Evolutionary conservation across 106 monocot species (phyloP).

Genomic region (Alisma plantagoaquatica): DNA sequence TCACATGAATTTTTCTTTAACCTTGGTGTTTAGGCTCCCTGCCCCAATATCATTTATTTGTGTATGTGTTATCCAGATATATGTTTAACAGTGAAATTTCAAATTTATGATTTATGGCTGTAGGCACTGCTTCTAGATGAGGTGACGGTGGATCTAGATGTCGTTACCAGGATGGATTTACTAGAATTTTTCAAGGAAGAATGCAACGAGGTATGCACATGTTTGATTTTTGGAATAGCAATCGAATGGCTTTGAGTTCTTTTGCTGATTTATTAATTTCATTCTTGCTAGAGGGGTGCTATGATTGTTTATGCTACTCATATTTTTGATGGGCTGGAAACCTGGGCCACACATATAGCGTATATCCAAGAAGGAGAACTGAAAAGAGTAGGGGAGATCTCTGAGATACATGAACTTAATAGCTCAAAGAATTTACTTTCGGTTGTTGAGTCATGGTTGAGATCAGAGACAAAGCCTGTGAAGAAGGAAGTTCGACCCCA

Average conservation of each 20-base stretch:
- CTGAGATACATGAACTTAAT: conserved; percentile 50
- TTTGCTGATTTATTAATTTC: not conserved
- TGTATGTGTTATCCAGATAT: conserved; percentile 1
- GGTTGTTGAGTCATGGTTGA: conserved; percentile 91
- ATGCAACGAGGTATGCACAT: conserved; percentile 52
- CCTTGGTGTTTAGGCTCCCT: too few relatives aligned
- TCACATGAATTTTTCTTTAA: too few relatives aligned
- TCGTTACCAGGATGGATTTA: conserved; percentile 95
- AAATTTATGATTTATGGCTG: too few relatives aligned
- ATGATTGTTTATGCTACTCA: conserved; percentile 96
- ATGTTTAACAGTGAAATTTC: too few relatives aligned
- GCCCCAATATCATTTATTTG: not conserved
- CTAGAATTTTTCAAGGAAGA: conserved; percentile 97
- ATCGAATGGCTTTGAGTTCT: not conserved
- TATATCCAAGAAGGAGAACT: conserved; percentile 93
- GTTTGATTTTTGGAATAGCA: not conserved
- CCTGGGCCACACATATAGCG: conserved; percentile 81
- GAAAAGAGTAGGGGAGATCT: conserved; percentile 42
- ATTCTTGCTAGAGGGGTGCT: conserved; percentile 68
- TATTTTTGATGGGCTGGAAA: conserved; percentile 92
- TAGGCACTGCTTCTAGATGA: conserved; percentile 94
- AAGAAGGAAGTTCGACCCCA: conserved; percentile 14
- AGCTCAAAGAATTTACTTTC: conserved; percentile 66
- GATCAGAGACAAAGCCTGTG: conserved; percentile 42
- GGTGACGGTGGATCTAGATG: conserved; percentile 92